These are phyloP conservation scores for Plectosphaerella plurivora DNA, from an alignment of 2,329 filamentous ascomycete species.

Conservation along the genomic window DNA sequence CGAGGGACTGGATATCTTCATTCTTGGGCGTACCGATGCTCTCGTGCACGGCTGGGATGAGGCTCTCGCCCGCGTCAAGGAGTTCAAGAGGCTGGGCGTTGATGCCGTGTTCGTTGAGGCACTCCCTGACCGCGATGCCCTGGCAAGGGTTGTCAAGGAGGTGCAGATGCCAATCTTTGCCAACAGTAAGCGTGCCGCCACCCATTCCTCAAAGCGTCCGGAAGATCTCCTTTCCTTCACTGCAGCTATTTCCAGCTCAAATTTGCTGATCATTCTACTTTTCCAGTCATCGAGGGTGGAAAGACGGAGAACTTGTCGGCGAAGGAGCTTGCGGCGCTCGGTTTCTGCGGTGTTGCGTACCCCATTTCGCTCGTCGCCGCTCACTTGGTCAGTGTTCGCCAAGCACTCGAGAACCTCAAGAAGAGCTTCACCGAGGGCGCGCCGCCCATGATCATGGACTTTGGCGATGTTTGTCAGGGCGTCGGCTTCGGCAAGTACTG, in stretches of 20 bases:
- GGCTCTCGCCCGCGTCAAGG: slow-evolving; percentile 31
- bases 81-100: slow-evolving; percentile 35
- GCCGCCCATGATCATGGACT: slow-evolving; percentile 36
- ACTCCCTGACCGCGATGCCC: slow-evolving; percentile 34
- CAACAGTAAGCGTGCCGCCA: slow-evolving; percentile 27
- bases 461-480: slow-evolving; percentile 36
- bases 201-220: too few relatives aligned
- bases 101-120: slow-evolving; percentile 37
- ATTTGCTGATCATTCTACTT: background rate
- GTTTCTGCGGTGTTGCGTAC: slow-evolving; percentile 36
- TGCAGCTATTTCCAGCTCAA: background rate
- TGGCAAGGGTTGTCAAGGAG: slow-evolving; percentile 30
- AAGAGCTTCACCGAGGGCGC: slow-evolving; percentile 31
- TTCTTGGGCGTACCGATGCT: slow-evolving; percentile 38
- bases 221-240: background rate
- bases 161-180: slow-evolving; percentile 33
- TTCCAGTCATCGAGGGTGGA: slow-evolving; percentile 22
- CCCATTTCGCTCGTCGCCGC: slow-evolving; percentile 39
- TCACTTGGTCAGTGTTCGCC: slow-evolving; percentile 32
- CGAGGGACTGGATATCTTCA: slow-evolving; percentile 37
- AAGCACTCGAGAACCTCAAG: slow-evolving; percentile 33
- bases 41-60: slow-evolving; percentile 38
- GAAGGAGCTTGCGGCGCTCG: slow-evolving; percentile 26
- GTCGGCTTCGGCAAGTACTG: slow-evolving; percentile 40
- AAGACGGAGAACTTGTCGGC: slow-evolving; percentile 29